Evolutionary conservation across 2,329 filamentous ascomycete genomes (phyloP).

Genomic region (Grosmannia clavigera): DNA sequence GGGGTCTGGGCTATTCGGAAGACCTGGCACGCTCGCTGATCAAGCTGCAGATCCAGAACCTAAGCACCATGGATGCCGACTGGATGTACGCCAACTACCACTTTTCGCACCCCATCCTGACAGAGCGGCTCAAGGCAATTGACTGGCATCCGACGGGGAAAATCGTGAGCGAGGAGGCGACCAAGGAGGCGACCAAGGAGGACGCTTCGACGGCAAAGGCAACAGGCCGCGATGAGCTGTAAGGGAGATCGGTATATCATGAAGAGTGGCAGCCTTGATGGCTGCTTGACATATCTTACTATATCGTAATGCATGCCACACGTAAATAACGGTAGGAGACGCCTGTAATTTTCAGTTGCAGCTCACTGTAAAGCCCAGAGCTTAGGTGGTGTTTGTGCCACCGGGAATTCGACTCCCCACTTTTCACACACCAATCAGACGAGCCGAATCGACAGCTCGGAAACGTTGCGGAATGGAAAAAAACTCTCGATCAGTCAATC

Average conservation of each 20-base stretch:
- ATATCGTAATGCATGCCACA: no score
- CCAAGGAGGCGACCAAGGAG: conserved; percentile 7
- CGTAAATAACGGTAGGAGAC: neutral
- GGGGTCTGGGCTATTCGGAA: conserved; percentile 67
- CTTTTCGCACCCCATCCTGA: conserved; percentile 93
- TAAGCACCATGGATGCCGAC: conserved; percentile 97
- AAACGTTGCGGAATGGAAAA: neutral
- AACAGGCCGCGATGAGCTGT: conserved; percentile 63
- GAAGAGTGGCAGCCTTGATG: neutral
- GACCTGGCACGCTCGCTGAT: conserved; percentile 82
- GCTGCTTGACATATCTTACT: no score
- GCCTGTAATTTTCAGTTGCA: no score
- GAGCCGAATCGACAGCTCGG: neutral
- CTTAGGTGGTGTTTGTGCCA: no score
- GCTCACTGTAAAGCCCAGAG: no score
- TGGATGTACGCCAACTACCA: conserved; percentile 98
- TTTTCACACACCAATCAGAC: neutral
- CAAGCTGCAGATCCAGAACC: conserved; percentile 95
- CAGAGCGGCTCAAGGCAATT: conserved; percentile 82
- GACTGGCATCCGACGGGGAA: conserved; percentile 61
- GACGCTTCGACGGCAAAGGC: conserved; percentile 45
- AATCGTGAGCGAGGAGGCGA: conserved; percentile 20
- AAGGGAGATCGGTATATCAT: conserved; percentile 11
- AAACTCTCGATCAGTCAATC: neutral
- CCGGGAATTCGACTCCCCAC: neutral